Percentiles rank a stretch among this genome's conserved stretches.
Evolutionary conservation across 2,329 filamentous ascomycete species (phyloP).

Genomic region (Arachnomyces sp.): DNA sequence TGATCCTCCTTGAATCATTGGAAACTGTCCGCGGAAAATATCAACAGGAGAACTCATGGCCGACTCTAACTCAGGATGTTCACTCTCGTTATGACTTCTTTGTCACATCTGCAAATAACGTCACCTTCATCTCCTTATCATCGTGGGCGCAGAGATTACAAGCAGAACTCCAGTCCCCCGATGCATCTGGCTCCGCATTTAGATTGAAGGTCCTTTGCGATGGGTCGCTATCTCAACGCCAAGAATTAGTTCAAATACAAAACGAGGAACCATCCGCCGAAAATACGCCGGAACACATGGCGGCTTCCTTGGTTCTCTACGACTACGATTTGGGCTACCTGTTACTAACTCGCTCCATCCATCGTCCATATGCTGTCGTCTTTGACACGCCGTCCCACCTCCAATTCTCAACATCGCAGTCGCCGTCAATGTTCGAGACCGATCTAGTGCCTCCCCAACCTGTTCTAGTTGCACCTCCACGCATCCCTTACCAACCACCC

Average conservation of each 20-base stretch:
- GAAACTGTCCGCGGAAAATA: slow-evolving; percentile 29
- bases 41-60: slow-evolving; percentile 31
- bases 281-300: slow-evolving; percentile 28
- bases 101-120: slow-evolving; percentile 46
- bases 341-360: slow-evolving; percentile 42
- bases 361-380: slow-evolving; percentile 42
- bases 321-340: slow-evolving; percentile 52
- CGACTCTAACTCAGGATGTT: slow-evolving; percentile 49
- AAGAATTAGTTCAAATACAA: slow-evolving; percentile 38
- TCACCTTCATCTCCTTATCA: slow-evolving; percentile 48
- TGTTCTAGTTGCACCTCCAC: slow-evolving; percentile 22
- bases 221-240: slow-evolving; percentile 40
- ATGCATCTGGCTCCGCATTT: slow-evolving; percentile 46
- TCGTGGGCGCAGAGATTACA: slow-evolving; percentile 51
- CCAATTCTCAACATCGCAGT: slow-evolving; percentile 20
- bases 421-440: slow-evolving; percentile 19
- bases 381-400: slow-evolving; percentile 41
- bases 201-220: slow-evolving; percentile 50
- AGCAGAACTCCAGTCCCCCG: slow-evolving; percentile 46
- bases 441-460: slow-evolving; percentile 17
- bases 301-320: slow-evolving; percentile 45
- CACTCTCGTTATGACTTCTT: slow-evolving; percentile 52
- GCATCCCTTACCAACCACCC: slow-evolving; percentile 36
- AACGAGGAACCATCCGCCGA: slow-evolving; percentile 19
- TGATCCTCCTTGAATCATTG: slow-evolving; percentile 38